A percentile compares a stretch with the other conserved stretches of the same genome.
phyloP scores from a whole-genome alignment of 805 yeast species.

The Wickerhamiella domercqiae region DNA sequence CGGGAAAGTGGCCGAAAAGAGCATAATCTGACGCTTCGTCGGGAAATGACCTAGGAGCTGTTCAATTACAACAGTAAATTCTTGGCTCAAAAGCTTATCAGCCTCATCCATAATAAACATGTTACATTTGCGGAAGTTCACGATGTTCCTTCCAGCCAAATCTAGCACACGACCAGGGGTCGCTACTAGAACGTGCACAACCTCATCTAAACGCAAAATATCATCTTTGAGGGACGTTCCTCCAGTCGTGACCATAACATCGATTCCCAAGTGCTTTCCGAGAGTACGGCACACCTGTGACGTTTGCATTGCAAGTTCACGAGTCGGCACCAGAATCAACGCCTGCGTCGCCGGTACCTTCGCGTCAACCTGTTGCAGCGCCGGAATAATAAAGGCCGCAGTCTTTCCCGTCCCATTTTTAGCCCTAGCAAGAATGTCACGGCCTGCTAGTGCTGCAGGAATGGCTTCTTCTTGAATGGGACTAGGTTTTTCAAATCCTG shows the following conservation, averaged over 20 bases:
- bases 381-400: constrained; percentile 91
- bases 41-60: constrained; percentile 78
- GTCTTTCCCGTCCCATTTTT: constrained; percentile 98
- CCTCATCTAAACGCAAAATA: constrained; percentile 78
- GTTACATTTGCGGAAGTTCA: constrained; percentile 74
- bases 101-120: constrained; percentile 97
- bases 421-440: constrained; percentile 94
- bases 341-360: constrained; percentile 77
- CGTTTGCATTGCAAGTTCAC: constrained; percentile 95
- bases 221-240: constrained; percentile 92
- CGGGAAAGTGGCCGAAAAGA: constrained; percentile 95
- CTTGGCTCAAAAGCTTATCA: constrained; percentile 86
- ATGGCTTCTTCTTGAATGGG: constrained; percentile 97
- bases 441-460: constrained; percentile 87
- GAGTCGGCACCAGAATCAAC: constrained; percentile 85
- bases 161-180: constrained; percentile 97
- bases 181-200: constrained; percentile 89
- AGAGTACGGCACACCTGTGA: constrained; percentile 93
- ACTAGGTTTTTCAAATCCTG: constrained; percentile 95
- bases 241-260: constrained; percentile 97
- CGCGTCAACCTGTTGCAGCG: constrained; percentile 78
- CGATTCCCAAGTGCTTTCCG: constrained; percentile 82
- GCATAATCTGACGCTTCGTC: constrained; percentile 59
- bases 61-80: constrained; percentile 74
- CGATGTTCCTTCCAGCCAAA: constrained; percentile 74